Evolutionary conservation across 2,329 filamentous ascomycete genomes (phyloP), one percentile per base, ranked within the genome.

Genomic region (Rhexocercosporidium sp.): DNA sequence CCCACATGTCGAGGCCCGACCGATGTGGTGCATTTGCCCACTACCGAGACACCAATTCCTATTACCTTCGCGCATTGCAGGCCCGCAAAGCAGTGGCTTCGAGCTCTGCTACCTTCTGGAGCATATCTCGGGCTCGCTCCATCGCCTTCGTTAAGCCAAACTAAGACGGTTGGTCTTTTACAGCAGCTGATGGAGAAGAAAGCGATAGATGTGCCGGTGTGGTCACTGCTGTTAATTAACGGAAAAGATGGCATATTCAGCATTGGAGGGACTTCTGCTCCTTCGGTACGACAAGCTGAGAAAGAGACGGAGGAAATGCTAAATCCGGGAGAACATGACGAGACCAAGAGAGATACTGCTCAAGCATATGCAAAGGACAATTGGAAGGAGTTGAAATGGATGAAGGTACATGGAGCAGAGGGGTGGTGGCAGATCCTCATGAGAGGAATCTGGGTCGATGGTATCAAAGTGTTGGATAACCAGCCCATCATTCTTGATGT

Each of bases 381-480:
- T 22, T 18, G 20, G 5, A 47, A 46, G n/a, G 53, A 65, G 4
- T 74, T 70, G 71, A 71, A 70, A 59, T 74, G 71, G 72, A 46
- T 66, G 25, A 62, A 68, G 39, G 71, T 74, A 11, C 69, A 68
- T 25, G 72, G 71, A 4, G 67, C 69, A n/a, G 72, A 72, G 59
- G 71, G 71, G 9, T 74, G 69, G 68, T 73, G 72, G 72, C 71
- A 73, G 65, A 68, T 72, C 3, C 46, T 70, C 0, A 67, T 73
- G 68, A 64, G 65, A 59, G 71, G 70, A 7, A 59, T 73, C 1
- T 73, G 68, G 69, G 27, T 71, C 9, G 67, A 72, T n/a, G 67
- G 66, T 1, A 64, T 59, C 12, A 73, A 72, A 39, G 51, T 69
- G 2, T 20, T 73, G 3, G 51, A 66, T 2, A 69, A 70, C 20